Evolutionary conservation across 306 rosid species (phyloP), one percentile per base, ranked within the genome.

Genomic region (Morella rubra): DNA sequence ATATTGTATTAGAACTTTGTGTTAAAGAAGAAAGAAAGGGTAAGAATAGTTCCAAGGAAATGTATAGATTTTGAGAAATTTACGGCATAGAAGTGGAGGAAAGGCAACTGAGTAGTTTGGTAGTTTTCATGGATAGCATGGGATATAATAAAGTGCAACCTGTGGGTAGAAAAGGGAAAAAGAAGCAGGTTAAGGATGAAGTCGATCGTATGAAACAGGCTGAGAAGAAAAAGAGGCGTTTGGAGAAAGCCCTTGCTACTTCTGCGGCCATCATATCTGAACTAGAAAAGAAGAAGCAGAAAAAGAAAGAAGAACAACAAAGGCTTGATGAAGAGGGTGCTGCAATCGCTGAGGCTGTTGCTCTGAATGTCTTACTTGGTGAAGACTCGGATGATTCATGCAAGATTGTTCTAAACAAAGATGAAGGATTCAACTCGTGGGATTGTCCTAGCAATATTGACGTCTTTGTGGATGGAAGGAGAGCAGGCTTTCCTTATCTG

Each of bases 301-400:
- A 88, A 74, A 91, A 91, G 96, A 96, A 89, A 79, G 98, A 96
- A 81, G 99, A 96, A 78, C 99, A 92, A 75, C 91, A 89, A 62
- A 89, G 93, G 84, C 99, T 96, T n/a, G 99, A 96, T 71, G 98
- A 96, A 85, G 98, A 96, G 85, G 97, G 99, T 22, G 99, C 99
- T 76, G 98, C 99, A 19, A 92, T 89, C 67, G 99, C 99, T 4
- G 97, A 96, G 83, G 99, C 99, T 40, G 99, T 96, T 19, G 99
- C 99, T 52, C 87, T 96, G 71, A 97, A 81, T 79, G 99, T 96
- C 81, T 87, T 96, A 32, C 83, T 93, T 7, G 99, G 86, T 11
- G 99, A 92, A 76, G 98, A 96, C 85, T 81, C 97, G 0, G 93
- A 96, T 6, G 92, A 91, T 58, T 79, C 90, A 0, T 82, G 91